Percentiles rank a stretch among this genome's conserved stretches.
These are phyloP conservation scores for Ascochyta lentis DNA, from an alignment of 2,329 filamentous ascomycete genomes.

Conservation along the genomic window DNA sequence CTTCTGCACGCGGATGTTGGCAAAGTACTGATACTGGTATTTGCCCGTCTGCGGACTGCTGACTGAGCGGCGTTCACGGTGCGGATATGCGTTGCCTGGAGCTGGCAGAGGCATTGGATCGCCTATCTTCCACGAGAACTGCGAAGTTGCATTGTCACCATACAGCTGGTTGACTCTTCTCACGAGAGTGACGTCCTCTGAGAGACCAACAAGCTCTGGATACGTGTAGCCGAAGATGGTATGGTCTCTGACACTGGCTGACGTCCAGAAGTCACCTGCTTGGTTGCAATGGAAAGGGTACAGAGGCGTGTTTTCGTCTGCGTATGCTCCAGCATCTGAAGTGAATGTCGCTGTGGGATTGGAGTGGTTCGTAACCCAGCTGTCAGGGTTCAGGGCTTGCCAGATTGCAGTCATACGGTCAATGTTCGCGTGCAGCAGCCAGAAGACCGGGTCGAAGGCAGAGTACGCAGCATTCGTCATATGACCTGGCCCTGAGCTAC, in stretches of 20 bases:
- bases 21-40: slow-evolving; percentile 64
- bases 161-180: slow-evolving; percentile 67
- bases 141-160: slow-evolving; percentile 50
- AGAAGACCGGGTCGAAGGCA: slow-evolving; percentile 81
- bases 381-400: slow-evolving; percentile 74
- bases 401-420: slow-evolving; percentile 79
- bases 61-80: slow-evolving; percentile 15
- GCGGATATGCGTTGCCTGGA: background rate
- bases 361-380: slow-evolving; percentile 66
- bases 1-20: slow-evolving; percentile 69
- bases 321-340: slow-evolving; percentile 59
- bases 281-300: slow-evolving; percentile 70
- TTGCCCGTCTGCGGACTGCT: slow-evolving; percentile 10
- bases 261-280: slow-evolving; percentile 71
- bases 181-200: slow-evolving; percentile 51
- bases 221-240: slow-evolving; percentile 77
- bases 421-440: slow-evolving; percentile 76
- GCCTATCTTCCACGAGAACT: slow-evolving; percentile 16
- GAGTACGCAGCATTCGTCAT: slow-evolving; percentile 72
- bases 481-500: slow-evolving; percentile 37
- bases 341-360: slow-evolving; percentile 67
- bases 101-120: background rate
- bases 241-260: slow-evolving; percentile 65
- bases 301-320: slow-evolving; percentile 64
- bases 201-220: slow-evolving; percentile 61